Evolutionary conservation across 139 green algal genomes (phyloP).

Genomic region (Volvox reticuliferus): DNA sequence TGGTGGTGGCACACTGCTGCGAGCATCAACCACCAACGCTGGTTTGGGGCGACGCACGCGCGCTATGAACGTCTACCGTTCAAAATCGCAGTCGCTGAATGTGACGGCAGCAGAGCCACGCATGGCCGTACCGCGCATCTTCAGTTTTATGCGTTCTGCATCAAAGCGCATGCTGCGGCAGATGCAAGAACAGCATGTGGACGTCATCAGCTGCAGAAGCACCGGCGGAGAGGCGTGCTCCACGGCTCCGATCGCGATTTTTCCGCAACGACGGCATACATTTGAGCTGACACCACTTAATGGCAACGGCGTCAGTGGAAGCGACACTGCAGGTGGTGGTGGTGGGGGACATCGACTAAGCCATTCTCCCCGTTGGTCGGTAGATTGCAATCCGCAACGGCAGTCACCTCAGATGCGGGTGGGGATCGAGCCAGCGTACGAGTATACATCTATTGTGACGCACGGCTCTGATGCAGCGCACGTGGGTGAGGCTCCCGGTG

Average conservation of each 20-base stretch:
- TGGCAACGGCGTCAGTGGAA: neutral
- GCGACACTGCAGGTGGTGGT: neutral
- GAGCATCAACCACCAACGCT: neutral
- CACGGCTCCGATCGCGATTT: neutral
- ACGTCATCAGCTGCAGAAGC: neutral
- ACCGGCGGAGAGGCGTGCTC: neutral
- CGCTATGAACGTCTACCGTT: neutral
- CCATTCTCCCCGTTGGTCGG: neutral
- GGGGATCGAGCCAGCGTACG: neutral
- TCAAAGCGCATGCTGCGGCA: slow-evolving; percentile 1
- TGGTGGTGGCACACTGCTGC: neutral
- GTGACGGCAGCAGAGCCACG: slow-evolving; percentile 24
- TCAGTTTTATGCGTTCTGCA: slow-evolving; percentile 37
- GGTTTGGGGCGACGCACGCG: neutral
- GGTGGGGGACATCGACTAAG: neutral
- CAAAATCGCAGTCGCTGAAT: neutral
- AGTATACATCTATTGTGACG: neutral
- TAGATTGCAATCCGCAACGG: neutral
- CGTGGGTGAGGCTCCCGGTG: neutral
- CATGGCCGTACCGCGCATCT: slow-evolving; percentile 31
- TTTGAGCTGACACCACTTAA: neutral
- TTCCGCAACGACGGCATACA: neutral
- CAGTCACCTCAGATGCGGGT: neutral
- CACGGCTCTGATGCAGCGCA: neutral
- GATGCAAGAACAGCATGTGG: neutral